These are phyloP conservation scores for Neurospora intermedia DNA, from an alignment of 495 filamentous ascomycete genomes.

Conservation along the genomic window DNA sequence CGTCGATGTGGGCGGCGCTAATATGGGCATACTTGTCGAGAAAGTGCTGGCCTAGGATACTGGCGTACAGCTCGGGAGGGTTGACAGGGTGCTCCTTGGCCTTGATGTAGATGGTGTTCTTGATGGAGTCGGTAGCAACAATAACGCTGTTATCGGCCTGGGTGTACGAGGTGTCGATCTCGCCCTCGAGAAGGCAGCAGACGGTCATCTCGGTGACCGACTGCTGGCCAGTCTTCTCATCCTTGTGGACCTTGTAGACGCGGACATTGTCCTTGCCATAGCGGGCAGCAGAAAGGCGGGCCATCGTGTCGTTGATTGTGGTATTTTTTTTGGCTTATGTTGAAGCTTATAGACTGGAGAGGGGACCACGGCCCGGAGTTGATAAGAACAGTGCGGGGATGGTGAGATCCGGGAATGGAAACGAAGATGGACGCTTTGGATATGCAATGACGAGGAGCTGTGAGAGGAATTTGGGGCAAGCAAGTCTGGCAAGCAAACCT, in stretches of 20 bases:
- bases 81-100: slow-evolving; percentile 90
- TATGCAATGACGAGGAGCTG: background rate
- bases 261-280: slow-evolving; percentile 99
- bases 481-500: background rate
- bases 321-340: background rate
- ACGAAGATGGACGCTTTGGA: background rate
- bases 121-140: slow-evolving; percentile 95
- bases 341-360: background rate
- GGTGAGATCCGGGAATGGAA: background rate
- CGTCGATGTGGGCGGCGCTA: slow-evolving; percentile 64
- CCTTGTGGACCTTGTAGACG: slow-evolving; percentile 81
- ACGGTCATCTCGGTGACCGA: slow-evolving; percentile 93
- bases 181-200: slow-evolving; percentile 77
- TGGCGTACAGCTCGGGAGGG: slow-evolving; percentile 86
- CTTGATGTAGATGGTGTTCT: slow-evolving; percentile 90
- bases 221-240: slow-evolving; percentile 65
- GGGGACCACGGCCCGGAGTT: background rate
- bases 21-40: slow-evolving; percentile 81
- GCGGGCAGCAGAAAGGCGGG: slow-evolving; percentile 58
- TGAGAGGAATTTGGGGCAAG: background rate
- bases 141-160: slow-evolving; percentile 89
- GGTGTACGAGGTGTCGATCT: slow-evolving; percentile 90
- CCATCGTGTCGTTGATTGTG: slow-evolving; percentile 29
- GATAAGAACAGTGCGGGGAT: background rate
- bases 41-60: slow-evolving; percentile 78